These are phyloP conservation scores for Soucietia sequanensis DNA, from an alignment of 805 yeast species.

Conservation along the genomic window DNA sequence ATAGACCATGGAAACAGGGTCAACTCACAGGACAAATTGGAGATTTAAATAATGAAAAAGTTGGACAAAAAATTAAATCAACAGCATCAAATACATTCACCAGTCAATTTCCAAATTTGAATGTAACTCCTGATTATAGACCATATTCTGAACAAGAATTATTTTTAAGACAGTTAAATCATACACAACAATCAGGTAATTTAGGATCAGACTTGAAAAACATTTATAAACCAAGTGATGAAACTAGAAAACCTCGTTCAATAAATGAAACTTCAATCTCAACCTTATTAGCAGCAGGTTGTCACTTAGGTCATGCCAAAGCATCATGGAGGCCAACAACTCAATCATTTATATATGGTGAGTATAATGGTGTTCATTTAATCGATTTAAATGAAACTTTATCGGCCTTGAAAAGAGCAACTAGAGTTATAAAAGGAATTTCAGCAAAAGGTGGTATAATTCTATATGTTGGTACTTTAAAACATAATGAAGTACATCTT, in stretches of 20 bases:
- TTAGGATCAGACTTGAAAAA: slow-evolving; percentile 65
- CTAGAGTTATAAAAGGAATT: slow-evolving; percentile 80
- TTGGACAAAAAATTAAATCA: slow-evolving; percentile 21
- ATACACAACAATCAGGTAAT: slow-evolving; percentile 49
- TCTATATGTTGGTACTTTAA: slow-evolving; percentile 79
- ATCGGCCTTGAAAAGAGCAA: slow-evolving; percentile 71
- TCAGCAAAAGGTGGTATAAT: slow-evolving; percentile 83
- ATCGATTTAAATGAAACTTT: slow-evolving; percentile 88
- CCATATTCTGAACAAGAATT: slow-evolving; percentile 79
- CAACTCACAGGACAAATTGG: not conserved
- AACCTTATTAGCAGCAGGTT: slow-evolving; percentile 84
- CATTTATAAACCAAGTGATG: slow-evolving; percentile 69
- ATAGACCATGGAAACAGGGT: slow-evolving; percentile 32
- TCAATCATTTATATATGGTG: slow-evolving; percentile 85
- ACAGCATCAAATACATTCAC: slow-evolving; percentile 31
- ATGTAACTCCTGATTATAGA: slow-evolving; percentile 56
- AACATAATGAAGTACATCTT: slow-evolving; percentile 53
- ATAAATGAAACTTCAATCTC: slow-evolving; percentile 62
- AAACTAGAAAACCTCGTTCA: slow-evolving; percentile 57
- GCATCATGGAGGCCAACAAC: slow-evolving; percentile 75
- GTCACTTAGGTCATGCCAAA: slow-evolving; percentile 91
- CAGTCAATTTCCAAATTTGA: slow-evolving; percentile 57
- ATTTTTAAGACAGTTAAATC: slow-evolving; percentile 68
- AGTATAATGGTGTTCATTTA: slow-evolving; percentile 85
- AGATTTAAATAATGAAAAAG: slow-evolving; percentile 5